These are phyloP conservation scores for Atractiella rhizophila DNA, from an alignment of 768 basidiomycete species.

Conservation along the genomic window DNA sequence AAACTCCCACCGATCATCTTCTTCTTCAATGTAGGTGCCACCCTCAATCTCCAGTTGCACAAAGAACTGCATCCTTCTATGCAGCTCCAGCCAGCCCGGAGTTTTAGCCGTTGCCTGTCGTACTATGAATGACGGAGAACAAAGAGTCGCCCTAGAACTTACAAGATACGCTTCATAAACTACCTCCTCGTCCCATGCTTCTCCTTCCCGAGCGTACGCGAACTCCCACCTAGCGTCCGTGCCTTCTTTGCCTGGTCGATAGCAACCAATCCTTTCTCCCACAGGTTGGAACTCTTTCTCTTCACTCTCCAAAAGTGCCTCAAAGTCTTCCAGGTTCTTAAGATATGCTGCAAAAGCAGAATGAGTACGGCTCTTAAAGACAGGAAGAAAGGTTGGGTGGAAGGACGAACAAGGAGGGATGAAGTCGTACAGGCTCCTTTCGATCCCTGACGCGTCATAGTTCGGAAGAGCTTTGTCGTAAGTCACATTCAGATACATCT, in stretches of 20 bases:
- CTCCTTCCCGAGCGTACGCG: slow-evolving; percentile 24
- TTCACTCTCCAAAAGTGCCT: slow-evolving; percentile 45
- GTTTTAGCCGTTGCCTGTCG: slow-evolving; percentile 54
- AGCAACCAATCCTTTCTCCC: slow-evolving; percentile 51
- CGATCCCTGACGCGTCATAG: slow-evolving; percentile 57
- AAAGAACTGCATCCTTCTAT: slow-evolving; percentile 76
- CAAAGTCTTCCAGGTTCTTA: slow-evolving; percentile 41
- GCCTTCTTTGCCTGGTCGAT: slow-evolving; percentile 33
- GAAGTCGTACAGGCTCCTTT: slow-evolving; percentile 45
- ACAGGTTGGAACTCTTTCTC: slow-evolving; percentile 49
- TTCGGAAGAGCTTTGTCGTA: slow-evolving; percentile 37
- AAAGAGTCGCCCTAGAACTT: slow-evolving; percentile 19
- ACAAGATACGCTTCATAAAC: slow-evolving; percentile 80
- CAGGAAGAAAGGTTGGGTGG: background rate
- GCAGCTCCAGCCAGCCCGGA: slow-evolving; percentile 70
- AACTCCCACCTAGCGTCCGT: slow-evolving; percentile 28
- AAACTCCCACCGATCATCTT: slow-evolving; percentile 86
- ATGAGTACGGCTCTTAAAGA: no score
- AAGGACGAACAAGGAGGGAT: slow-evolving; percentile 43
- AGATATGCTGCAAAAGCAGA: slow-evolving; percentile 34
- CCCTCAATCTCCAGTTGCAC: slow-evolving; percentile 85
- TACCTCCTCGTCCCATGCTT: slow-evolving; percentile 31
- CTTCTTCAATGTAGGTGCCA: slow-evolving; percentile 80
- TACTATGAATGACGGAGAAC: background rate
- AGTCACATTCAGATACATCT: slow-evolving; percentile 42